These are phyloP conservation scores for Cladosporium sp. DNA, from an alignment of 2,329 filamentous ascomycete species.

Conservation along the genomic window DNA sequence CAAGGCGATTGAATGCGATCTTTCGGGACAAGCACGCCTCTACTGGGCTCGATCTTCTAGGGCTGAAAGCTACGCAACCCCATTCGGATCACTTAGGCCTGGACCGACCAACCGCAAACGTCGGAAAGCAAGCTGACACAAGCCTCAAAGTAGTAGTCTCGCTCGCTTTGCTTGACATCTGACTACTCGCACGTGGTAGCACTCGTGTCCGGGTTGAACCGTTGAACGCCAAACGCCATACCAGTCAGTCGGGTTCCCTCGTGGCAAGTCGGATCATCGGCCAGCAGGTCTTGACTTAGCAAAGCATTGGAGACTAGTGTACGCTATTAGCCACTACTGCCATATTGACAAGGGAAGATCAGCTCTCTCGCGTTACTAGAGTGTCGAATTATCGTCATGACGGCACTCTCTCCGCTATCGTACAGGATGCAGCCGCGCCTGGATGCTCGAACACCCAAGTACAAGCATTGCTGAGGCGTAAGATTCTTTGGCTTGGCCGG, in stretches of 20 bases:
- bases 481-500: not conserved
- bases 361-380: no score
- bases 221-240: not conserved
- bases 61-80: no score
- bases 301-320: not conserved
- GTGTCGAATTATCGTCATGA: no score
- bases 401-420: not conserved
- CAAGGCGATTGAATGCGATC: not conserved
- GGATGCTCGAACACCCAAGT: not conserved
- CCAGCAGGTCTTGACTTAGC: not conserved
- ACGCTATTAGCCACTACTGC: not conserved
- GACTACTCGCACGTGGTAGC: not conserved
- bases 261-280: not conserved
- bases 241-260: not conserved
- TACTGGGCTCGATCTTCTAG: not conserved
- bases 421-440: not conserved
- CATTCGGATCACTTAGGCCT: not conserved
- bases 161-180: not conserved
- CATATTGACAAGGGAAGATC: no score
- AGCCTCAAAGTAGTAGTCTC: not conserved
- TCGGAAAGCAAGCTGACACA: not conserved
- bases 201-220: not conserved
- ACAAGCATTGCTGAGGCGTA: not conserved
- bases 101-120: not conserved
- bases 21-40: not conserved